phyloP scores from a whole-genome alignment of 1,284 basidiomycete genomes.

The Agaricales sp. region DNA sequence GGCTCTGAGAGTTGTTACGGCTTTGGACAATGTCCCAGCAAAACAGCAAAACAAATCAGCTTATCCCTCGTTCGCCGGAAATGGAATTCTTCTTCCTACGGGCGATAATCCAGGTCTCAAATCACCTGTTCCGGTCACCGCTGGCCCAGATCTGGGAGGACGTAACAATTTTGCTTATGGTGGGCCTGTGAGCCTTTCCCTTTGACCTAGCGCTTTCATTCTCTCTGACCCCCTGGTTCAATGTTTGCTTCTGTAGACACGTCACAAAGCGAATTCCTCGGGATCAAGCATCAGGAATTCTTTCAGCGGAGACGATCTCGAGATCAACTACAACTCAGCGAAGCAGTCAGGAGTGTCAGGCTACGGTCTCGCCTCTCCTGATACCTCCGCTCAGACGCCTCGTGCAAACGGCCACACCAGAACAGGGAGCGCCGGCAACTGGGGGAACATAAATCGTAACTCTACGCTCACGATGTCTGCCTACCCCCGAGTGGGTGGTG shows the following conservation, averaged over 20 bases:
- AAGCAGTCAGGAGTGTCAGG: constrained; percentile 10
- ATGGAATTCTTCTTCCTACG: constrained; percentile 57
- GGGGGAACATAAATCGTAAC: constrained; percentile 50
- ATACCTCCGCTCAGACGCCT: constrained; percentile 18
- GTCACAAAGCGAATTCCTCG: constrained; percentile 15
- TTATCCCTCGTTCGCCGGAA: constrained; percentile 66
- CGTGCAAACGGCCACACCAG: constrained; percentile 57
- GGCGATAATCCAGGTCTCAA: constrained; percentile 47
- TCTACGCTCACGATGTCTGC: constrained; percentile 42
- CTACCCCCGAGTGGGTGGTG: constrained; percentile 45
- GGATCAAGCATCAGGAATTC: constrained; percentile 57
- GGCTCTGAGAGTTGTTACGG: constrained; percentile 62
- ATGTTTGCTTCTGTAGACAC: neutral
- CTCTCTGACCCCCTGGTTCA: too few relatives aligned
- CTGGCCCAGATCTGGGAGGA: constrained; percentile 71
- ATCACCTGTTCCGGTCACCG: constrained; percentile 71
- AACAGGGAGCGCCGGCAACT: constrained; percentile 69
- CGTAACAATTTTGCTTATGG: constrained; percentile 35
- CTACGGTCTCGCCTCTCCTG: neutral
- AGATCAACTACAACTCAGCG: constrained; percentile 42
- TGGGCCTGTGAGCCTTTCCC: constrained; percentile 6
- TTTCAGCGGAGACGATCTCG: constrained; percentile 59
- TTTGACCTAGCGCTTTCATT: constrained; percentile 4
- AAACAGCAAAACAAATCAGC: constrained; percentile 76
- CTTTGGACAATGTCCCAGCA: constrained; percentile 45